Evolutionary conservation across 495 filamentous ascomycete species (phyloP).

Genomic region (Geoglossum glabrum): DNA sequence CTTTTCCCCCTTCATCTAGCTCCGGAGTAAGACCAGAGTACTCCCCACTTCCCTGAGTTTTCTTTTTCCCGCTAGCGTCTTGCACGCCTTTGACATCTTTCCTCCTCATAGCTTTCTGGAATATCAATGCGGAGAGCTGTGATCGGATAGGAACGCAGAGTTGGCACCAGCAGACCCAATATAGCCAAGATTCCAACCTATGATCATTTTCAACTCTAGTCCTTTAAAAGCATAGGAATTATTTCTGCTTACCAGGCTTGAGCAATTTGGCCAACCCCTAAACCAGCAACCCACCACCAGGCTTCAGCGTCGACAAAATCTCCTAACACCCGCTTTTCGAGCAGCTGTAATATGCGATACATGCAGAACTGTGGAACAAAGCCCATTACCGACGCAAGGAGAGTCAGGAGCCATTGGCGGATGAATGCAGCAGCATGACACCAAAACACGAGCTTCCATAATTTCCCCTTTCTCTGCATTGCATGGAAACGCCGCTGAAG

Average conservation of each 20-base stretch:
- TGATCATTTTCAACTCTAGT: not conserved
- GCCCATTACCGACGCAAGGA: conserved; percentile 31
- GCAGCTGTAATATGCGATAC: conserved; percentile 34
- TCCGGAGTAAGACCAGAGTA: conserved; percentile 4
- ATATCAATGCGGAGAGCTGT: conserved; percentile 52
- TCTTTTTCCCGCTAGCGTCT: conserved; percentile 11
- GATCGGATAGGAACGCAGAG: conserved; percentile 44
- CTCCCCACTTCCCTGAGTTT: conserved; percentile 11
- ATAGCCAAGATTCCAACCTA: conserved; percentile 33
- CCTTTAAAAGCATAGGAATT: not conserved
- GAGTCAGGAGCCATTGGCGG: conserved; percentile 32
- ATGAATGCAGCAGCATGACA: conserved; percentile 32
- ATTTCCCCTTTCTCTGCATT: conserved; percentile 24
- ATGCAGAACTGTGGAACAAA: conserved; percentile 55
- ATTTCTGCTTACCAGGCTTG: not conserved
- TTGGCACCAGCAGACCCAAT: conserved; percentile 44
- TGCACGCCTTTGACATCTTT: conserved; percentile 53
- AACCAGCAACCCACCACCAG: conserved; percentile 47
- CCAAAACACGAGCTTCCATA: conserved; percentile 40
- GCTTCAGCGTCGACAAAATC: conserved; percentile 23
- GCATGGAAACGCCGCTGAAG: conserved; percentile 30
- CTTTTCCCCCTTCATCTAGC: not conserved
- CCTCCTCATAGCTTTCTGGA: conserved; percentile 55
- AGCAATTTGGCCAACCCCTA: conserved; percentile 31
- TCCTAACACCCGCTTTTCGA: conserved; percentile 37